Evolutionary conservation across 495 filamentous ascomycete genomes (phyloP).

Genomic region (Thozetella sp.): DNA sequence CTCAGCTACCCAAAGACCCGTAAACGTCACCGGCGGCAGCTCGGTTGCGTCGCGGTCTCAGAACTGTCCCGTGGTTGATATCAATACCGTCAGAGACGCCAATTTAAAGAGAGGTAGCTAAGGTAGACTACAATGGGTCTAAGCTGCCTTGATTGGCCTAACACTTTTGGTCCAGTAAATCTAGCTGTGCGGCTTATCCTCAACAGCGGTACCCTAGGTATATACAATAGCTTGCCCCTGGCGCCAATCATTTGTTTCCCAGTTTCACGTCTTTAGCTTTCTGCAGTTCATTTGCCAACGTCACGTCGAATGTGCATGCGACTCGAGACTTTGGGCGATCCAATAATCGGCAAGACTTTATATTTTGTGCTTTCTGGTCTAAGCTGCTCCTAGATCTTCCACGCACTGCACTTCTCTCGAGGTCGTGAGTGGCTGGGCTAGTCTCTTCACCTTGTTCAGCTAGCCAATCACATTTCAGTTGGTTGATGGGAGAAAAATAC

Average conservation of each 20-base stretch:
- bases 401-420: background rate
- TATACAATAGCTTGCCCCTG: background rate
- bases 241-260: background rate
- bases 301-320: background rate
- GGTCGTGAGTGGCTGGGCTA: background rate
- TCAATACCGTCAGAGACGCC: background rate
- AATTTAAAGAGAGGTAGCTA: background rate
- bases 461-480: background rate
- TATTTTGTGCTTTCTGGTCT: background rate
- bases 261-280: background rate
- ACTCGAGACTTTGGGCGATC: background rate
- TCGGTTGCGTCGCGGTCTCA: background rate
- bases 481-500: background rate
- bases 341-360: background rate
- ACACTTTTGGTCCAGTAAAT: background rate
- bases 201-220: background rate
- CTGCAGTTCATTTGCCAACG: background rate
- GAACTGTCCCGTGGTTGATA: background rate
- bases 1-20: background rate
- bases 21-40: background rate
- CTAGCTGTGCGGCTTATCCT: background rate
- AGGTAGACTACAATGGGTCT: background rate
- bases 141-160: background rate
- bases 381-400: background rate
- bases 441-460: background rate